These are phyloP conservation scores for Wickerhamomyces sp. DNA, from an alignment of 1,139 yeast species.

Conservation along the genomic window DNA sequence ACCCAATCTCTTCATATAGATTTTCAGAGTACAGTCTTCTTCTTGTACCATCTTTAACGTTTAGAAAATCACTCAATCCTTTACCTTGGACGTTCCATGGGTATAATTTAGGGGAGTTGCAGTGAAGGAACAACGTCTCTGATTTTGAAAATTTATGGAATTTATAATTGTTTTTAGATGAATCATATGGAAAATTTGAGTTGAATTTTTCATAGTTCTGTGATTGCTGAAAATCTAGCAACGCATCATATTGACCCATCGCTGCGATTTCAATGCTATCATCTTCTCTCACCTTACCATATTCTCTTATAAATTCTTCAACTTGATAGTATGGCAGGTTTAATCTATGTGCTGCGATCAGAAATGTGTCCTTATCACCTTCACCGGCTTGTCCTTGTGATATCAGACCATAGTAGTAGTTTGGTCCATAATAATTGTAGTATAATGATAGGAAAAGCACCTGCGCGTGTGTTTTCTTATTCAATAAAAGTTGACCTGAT, in stretches of 20 bases:
- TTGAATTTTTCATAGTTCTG: constrained; percentile 12
- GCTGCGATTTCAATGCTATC: constrained; percentile 20
- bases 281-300: constrained; percentile 15
- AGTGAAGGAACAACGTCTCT: constrained; percentile 22
- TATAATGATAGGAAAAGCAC: constrained; percentile 65
- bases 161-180: constrained; percentile 14
- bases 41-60: constrained; percentile 15
- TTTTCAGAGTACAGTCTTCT: constrained; percentile 18
- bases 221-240: constrained; percentile 24
- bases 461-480: constrained; percentile 59
- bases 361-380: constrained; percentile 86
- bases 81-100: constrained; percentile 24
- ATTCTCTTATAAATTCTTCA: constrained; percentile 27
- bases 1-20: constrained; percentile 18
- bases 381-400: constrained; percentile 86
- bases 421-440: constrained; percentile 76
- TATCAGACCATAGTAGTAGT: constrained; percentile 69
- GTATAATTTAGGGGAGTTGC: constrained; percentile 24
- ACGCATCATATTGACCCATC: constrained; percentile 26
- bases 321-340: constrained; percentile 64
- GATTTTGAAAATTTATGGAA: constrained; percentile 18
- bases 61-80: constrained; percentile 15
- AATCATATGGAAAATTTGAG: constrained; percentile 11
- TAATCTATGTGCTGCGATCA: constrained; percentile 70
- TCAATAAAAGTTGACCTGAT: constrained; percentile 72